phyloP scores from a whole-genome alignment of 768 basidiomycete genomes.

The Pleurotus giganteus region DNA sequence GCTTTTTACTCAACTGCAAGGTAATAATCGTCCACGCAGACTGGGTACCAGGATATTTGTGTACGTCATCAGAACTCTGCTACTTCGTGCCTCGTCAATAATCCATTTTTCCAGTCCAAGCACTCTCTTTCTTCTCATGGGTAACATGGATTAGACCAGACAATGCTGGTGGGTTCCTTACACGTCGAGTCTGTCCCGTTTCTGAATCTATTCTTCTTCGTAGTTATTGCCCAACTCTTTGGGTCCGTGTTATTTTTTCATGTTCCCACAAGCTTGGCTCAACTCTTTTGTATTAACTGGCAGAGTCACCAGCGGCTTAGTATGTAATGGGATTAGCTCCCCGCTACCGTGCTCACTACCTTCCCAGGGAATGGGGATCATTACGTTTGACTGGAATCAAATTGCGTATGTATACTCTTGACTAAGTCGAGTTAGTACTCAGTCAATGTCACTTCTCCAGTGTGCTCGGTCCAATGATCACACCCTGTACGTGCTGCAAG shows the following conservation, averaged over 20 bases:
- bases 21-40: slow-evolving; percentile 32
- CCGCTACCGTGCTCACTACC: slow-evolving; percentile 38
- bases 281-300: background rate
- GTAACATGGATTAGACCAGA: slow-evolving; percentile 53
- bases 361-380: slow-evolving; percentile 37
- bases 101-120: slow-evolving; percentile 32
- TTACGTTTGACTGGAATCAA: slow-evolving; percentile 55
- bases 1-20: slow-evolving; percentile 24
- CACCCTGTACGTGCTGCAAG: slow-evolving; percentile 29
- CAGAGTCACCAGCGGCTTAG: slow-evolving; percentile 45
- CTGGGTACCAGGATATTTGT: slow-evolving; percentile 40
- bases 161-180: slow-evolving; percentile 36
- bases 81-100: background rate
- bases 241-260: slow-evolving; percentile 28
- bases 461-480: slow-evolving; percentile 52
- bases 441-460: slow-evolving; percentile 14
- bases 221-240: slow-evolving; percentile 46
- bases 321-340: slow-evolving; percentile 29
- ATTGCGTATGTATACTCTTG: slow-evolving; percentile 42
- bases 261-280: background rate
- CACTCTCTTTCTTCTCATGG: slow-evolving; percentile 57
- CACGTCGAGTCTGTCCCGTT: background rate
- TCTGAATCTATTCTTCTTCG: slow-evolving; percentile 4
- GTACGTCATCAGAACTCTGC: slow-evolving; percentile 21
- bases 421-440: background rate